Conservation (phyloP, 2,329 filamentous ascomycete species). For the Nigrospora osmanthi region DNA sequence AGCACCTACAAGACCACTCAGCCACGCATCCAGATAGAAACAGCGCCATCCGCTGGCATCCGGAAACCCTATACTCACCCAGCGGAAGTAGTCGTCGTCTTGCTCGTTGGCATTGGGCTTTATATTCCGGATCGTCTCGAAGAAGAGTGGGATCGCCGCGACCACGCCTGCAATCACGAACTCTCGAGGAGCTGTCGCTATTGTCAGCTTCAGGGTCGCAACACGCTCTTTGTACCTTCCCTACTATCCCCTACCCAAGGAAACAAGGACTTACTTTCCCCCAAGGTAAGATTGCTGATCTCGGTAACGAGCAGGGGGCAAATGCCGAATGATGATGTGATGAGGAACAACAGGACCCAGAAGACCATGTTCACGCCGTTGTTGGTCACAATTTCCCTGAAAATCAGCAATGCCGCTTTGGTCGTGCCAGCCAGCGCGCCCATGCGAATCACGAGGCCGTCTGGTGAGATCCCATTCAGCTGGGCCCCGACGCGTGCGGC, state of each 20-base stretch:
- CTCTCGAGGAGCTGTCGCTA: neutral
- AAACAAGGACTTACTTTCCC: neutral
- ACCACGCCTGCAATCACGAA: neutral
- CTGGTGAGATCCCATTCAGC: neutral
- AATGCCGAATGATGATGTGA: conserved; percentile 2
- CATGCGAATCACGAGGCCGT: neutral
- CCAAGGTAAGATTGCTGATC: neutral
- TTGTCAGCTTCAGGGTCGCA: neutral
- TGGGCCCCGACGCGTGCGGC: neutral
- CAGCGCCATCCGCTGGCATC: no score
- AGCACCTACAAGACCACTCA: neutral
- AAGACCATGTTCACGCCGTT: conserved; percentile 1
- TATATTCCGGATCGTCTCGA: conserved; percentile 1
- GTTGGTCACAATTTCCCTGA: neutral
- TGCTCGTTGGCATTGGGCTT: neutral
- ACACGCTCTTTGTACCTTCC: no score
- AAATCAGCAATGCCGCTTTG: neutral
- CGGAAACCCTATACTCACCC: neutral
- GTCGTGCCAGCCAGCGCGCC: conserved; percentile 1
- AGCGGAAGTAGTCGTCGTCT: neutral
- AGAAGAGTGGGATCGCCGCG: conserved; percentile 1
- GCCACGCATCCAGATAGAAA: no score
- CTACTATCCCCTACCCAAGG: no score
- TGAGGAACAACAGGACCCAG: neutral
- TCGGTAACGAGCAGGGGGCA: conserved; percentile 1